phyloP scores from a whole-genome alignment of 208 protist genomes.

The Sergeia podlipaevii region DNA sequence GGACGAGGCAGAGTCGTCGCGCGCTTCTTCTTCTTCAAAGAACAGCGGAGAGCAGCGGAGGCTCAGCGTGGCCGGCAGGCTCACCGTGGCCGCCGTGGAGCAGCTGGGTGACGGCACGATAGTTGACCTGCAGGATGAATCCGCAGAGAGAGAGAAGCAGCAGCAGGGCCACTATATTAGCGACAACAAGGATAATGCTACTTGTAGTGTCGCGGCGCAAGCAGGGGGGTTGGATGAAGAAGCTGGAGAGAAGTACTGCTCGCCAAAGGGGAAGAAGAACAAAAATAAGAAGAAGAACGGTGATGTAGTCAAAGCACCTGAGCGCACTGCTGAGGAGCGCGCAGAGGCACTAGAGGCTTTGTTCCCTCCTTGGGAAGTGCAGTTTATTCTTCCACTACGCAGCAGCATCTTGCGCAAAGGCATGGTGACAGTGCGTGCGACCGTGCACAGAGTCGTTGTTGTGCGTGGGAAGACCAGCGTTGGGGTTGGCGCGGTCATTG shows the following conservation, averaged over 20 bases:
- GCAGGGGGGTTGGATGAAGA: neutral
- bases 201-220: no score
- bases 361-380: conserved; percentile 9
- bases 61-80: no score
- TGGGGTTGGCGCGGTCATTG: conserved; percentile 26
- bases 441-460: conserved; percentile 16
- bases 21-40: no score
- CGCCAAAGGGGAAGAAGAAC: neutral
- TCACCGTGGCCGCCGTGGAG: neutral
- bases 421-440: conserved; percentile 8
- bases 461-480: conserved; percentile 2
- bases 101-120: neutral
- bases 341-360: no score
- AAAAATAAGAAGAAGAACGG: neutral
- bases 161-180: conserved; percentile 5
- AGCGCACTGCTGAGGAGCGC: neutral
- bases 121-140: neutral
- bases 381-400: conserved; percentile 4
- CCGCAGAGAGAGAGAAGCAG: neutral
- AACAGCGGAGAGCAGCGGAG: no score
- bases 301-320: neutral
- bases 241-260: conserved; percentile 10
- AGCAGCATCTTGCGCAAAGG: conserved; percentile 18
- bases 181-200: no score
- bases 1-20: no score